Evolutionary conservation across 495 filamentous ascomycete species (phyloP).

Genomic region (Aspergillus homomorphus): DNA sequence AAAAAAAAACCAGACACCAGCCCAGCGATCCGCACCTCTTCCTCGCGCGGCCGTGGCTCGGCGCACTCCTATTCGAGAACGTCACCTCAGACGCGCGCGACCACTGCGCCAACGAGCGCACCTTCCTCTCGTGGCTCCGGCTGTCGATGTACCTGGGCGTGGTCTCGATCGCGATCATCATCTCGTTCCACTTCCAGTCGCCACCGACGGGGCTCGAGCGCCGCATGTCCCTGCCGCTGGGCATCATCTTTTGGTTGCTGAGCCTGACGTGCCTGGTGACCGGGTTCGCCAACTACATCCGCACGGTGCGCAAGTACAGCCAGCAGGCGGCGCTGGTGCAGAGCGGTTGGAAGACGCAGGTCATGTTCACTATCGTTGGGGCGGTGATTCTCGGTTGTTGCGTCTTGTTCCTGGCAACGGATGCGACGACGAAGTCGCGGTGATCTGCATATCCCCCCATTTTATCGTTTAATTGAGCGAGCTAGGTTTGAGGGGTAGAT

Average conservation of each 20-base stretch:
- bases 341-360: constrained; percentile 88
- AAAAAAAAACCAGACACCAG: constrained; percentile 30
- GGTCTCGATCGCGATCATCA: constrained; percentile 81
- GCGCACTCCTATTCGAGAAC: constrained; percentile 87
- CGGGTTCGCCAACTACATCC: constrained; percentile 83
- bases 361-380: constrained; percentile 73
- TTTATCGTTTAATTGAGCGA: no score
- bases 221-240: constrained; percentile 76
- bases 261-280: constrained; percentile 69
- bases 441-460: no score
- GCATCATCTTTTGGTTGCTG: constrained; percentile 82
- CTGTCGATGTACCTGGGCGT: constrained; percentile 88
- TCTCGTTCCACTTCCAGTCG: constrained; percentile 86
- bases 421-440: constrained; percentile 25
- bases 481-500: no score
- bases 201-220: constrained; percentile 67
- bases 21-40: constrained; percentile 52
- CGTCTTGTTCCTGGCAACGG: constrained; percentile 60
- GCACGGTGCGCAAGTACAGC: constrained; percentile 81
- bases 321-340: constrained; percentile 80
- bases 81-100: constrained; percentile 78
- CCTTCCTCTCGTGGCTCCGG: constrained; percentile 92
- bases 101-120: constrained; percentile 56
- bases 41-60: constrained; percentile 65
- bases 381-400: constrained; percentile 77